Base-by-base conservation (phyloP, 305 asterid species). In the Rubia peregrina region DNA sequence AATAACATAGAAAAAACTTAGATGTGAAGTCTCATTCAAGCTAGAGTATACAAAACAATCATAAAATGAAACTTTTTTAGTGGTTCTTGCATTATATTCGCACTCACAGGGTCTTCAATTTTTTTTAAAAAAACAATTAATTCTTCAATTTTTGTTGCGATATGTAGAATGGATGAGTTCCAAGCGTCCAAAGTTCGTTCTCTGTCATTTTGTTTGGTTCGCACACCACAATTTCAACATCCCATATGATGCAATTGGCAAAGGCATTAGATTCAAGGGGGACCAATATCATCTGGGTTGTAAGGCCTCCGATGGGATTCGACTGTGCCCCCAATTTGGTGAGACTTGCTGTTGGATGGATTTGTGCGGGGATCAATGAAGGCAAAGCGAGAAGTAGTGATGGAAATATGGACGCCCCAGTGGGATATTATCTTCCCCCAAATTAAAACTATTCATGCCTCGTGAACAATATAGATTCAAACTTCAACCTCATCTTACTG, bases 311-410 rank as follows among this genome's bases (percentile, higher is more conserved):
- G 21, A 51, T 86, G 4, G 95, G 88, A 0, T 83, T 80, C 67
- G 81, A 79, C 80, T 57, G 65, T 2, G 73, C 74, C 38, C 76
- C 82, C 9, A 82, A 83, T 46, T 88, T 88, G 36, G 73, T 48
- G 55, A 61, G 80, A 88, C 61, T 88, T 88, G 91, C 74, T 88
- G 68, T 91, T 91, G 5, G 87, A 86, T 16, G 89, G 86, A 1
- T 86, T 81, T 61, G 19, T 77, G 38, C 74, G 79, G 73, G 69
- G 80, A 2, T 61, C 72, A 4, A 70, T 72, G 76, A 67, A 75
- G 83, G 7, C 77, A 75, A 30, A 30, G 1, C 3, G 3, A 65
- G 92, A 91, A 6, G 57, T 86, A 43, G 72, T 88, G 6, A 80
- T 88, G 21, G 46, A 76, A 7, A 80, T 82, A 53, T 88, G 89